Conservation (phyloP, 768 basidiomycete species). For the Suillus subalutaceus region DNA sequence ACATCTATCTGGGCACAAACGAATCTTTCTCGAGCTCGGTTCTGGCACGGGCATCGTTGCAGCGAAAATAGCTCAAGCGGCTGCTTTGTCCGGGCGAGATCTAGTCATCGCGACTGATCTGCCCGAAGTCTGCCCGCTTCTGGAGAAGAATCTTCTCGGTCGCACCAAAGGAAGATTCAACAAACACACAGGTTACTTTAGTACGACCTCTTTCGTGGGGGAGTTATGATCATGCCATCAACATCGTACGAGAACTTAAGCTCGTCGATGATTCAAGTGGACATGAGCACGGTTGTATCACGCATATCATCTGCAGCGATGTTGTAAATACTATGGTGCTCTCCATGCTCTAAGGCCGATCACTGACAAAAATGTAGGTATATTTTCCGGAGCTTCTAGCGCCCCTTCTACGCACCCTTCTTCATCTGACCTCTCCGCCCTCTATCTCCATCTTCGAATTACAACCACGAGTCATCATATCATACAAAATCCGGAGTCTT, state of each 20-base stretch:
- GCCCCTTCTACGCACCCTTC: slow-evolving; percentile 72
- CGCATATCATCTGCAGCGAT: slow-evolving; percentile 83
- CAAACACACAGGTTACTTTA: slow-evolving; percentile 10
- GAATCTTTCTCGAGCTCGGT: slow-evolving; percentile 71
- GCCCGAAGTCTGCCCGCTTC: slow-evolving; percentile 64
- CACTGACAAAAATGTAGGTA: slow-evolving; percentile 49
- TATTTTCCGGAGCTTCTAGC: slow-evolving; percentile 86
- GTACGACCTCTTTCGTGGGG: slow-evolving; percentile 79
- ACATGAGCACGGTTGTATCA: slow-evolving; percentile 33
- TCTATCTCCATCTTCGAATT: slow-evolving; percentile 28
- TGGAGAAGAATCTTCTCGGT: slow-evolving; percentile 42
- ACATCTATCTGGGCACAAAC: slow-evolving; percentile 11
- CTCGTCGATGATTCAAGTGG: slow-evolving; percentile 13
- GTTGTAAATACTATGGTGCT: slow-evolving; percentile 54
- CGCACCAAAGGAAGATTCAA: slow-evolving; percentile 4
- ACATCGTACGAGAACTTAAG: slow-evolving; percentile 43
- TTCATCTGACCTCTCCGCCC: slow-evolving; percentile 67
- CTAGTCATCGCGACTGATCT: slow-evolving; percentile 70
- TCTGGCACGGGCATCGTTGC: slow-evolving; percentile 75
- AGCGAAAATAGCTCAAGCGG: slow-evolving; percentile 46
- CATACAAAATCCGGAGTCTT: slow-evolving; percentile 78
- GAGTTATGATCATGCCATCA: slow-evolving; percentile 42
- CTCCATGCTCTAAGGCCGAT: neutral
- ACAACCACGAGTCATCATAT: slow-evolving; percentile 53
- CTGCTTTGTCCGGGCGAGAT: slow-evolving; percentile 29